phyloP scores from a whole-genome alignment of 805 yeast genomes.

The Yarrowia sp. region DNA sequence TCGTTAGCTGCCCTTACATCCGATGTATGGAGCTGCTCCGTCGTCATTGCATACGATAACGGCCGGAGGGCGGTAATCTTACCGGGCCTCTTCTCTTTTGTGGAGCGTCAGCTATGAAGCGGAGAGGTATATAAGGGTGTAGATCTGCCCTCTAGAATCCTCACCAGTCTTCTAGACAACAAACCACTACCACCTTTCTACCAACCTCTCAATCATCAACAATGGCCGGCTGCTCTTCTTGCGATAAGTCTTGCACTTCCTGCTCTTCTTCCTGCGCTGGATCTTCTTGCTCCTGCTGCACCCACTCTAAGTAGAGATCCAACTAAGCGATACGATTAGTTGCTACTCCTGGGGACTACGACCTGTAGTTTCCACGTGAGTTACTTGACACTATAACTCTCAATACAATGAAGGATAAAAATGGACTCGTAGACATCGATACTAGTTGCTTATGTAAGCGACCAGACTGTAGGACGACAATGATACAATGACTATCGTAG shows the following conservation, averaged over 20 bases:
- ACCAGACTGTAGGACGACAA: too few relatives aligned
- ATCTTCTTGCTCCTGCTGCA: conserved; percentile 29
- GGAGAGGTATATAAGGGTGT: background rate
- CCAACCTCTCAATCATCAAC: conserved; percentile 5
- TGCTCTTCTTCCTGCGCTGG: conserved; percentile 36
- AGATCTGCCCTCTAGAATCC: background rate
- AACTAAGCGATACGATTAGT: background rate
- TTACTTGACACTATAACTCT: conserved; percentile 15
- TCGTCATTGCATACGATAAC: conserved; percentile 11
- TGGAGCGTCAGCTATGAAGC: too few relatives aligned
- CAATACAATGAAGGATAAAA: background rate
- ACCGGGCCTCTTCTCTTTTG: background rate
- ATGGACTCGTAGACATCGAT: too few relatives aligned
- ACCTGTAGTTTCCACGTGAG: too few relatives aligned
- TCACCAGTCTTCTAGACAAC: conserved; percentile 6
- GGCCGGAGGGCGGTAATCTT: conserved; percentile 1
- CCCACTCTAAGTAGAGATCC: conserved; percentile 21
- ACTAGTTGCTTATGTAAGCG: too few relatives aligned
- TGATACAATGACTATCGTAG: too few relatives aligned
- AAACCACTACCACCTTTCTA: background rate
- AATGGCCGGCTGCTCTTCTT: conserved; percentile 35
- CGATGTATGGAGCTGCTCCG: background rate
- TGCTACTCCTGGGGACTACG: background rate
- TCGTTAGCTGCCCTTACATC: background rate
- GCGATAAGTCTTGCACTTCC: conserved; percentile 26